Conservation (phyloP, 495 filamentous ascomycete species). For the Parathielavia hyrcaniae region DNA sequence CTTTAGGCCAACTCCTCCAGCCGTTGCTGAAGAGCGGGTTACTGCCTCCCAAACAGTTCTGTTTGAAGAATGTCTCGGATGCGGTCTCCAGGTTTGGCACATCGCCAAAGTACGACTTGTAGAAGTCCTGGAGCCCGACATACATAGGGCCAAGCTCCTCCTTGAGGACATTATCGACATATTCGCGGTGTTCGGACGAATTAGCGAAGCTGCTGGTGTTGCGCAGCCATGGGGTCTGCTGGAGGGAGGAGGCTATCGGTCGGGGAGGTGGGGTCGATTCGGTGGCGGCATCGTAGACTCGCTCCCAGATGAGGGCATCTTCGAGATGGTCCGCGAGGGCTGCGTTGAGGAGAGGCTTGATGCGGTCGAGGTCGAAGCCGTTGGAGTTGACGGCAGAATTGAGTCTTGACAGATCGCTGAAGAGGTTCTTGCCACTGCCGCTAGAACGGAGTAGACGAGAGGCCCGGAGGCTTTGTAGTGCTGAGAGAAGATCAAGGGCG, state of each 20-base stretch:
- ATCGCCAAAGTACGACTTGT: conserved; percentile 33
- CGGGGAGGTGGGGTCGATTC: conserved; percentile 4
- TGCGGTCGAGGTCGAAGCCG: conserved; percentile 35
- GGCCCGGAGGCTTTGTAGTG: not conserved
- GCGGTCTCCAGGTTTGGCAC: conserved; percentile 31
- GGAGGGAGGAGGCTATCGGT: conserved; percentile 5
- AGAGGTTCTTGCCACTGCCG: too few species aligned
- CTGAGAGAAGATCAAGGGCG: too few species aligned
- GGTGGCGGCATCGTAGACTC: conserved; percentile 1
- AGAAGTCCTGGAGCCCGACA: not conserved
- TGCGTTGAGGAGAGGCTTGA: too few species aligned
- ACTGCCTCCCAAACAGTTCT: conserved; percentile 33
- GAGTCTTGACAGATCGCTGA: too few species aligned
- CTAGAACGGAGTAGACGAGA: conserved; percentile 24
- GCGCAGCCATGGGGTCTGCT: too few species aligned
- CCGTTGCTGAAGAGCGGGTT: conserved; percentile 29
- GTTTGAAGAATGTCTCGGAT: conserved; percentile 36
- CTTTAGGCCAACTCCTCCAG: conserved; percentile 32
- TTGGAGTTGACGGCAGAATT: conserved; percentile 34
- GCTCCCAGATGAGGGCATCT: not conserved
- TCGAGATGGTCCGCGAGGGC: conserved; percentile 22
- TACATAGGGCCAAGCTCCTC: too few species aligned
- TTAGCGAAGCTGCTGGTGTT: too few species aligned
- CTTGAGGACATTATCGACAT: too few species aligned
- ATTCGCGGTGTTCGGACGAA: too few species aligned